Base-by-base conservation (phyloP, 352 stramenopile genomes). In the Phytophthora pinifolia region DNA sequence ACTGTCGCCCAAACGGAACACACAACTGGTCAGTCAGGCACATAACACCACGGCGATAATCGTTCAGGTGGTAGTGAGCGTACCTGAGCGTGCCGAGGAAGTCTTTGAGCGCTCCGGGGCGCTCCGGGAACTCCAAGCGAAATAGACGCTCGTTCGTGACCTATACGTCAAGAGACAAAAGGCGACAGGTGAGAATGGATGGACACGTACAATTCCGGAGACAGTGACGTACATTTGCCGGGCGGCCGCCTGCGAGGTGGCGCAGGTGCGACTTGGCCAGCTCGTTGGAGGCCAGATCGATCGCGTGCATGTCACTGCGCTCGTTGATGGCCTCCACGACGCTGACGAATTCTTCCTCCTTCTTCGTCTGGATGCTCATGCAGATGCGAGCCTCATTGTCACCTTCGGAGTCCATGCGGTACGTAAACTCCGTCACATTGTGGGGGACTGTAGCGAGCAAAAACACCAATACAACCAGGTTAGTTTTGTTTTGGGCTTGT, bases 371-470 rank as follows among this genome's bases (percentile, higher is more conserved):
- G 54, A 99, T 98, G 48, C 92, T 98, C 67, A 99, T 87, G 53
- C 97, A 97, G 34, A 99, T 96, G 54, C 96, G 91, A 5, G 96
- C 96, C 36, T 84, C 67, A 4, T 72, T 72, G 49, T 89, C 79
- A 13, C 70, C 57, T 41, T 94, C 70, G 5, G 73, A 86, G 52
- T 76, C 76, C 72, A 98, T 91, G 52, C 96, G 83, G 74, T 99
- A 99, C 6, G 91, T 98, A 62, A 99, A 99, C 78, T 99, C 97
- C 12, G 97, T 99, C 52, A 95, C 76, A 30, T 93, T 93, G 54
- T 79, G 65, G 17, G 83, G 83, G 52, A 86, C 82, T 91, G 48
- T 37, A 51, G 36, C 14, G 37, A 44, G 12, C 15, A 45, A 48
- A 25, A 25, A 25, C 20, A 25, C 20, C 20, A 25, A 17, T 4